Base-by-base conservation (phyloP, 768 basidiomycete genomes). In the Leccinum fibrillosum region DNA sequence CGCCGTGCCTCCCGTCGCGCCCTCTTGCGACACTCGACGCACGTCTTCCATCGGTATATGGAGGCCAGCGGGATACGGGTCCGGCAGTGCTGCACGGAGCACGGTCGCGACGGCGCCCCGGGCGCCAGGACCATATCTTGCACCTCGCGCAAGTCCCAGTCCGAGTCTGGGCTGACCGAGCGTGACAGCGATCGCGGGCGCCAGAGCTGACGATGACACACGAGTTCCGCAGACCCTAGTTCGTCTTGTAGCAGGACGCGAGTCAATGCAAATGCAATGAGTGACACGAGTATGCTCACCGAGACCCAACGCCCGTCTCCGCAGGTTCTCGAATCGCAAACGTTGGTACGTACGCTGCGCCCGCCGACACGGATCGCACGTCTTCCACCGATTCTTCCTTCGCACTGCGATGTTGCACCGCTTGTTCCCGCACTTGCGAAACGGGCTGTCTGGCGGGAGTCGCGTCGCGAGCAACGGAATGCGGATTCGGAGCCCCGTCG, bases 41-140 rank as follows among this genome's bases (percentile, higher is more conserved):
- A 83, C 52, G 70, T 69, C 54, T 76, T 75, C 72, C 72, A 77
- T 2, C 49, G 66, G 62, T 82, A 81, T 56, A 78, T 74, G 15
- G 63, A 63, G 1, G 52, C 52, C 2, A 73, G 66, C 0, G 80
- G 78, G 0, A 82, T 66, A 8, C 76, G 69, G 34, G 64, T 69
- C 1, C 64, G 66, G 54, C 82, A 82, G 25, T 60, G 54, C 37
- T 52, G 64, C 5, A 68, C 64, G 0, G 65, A 60, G 56, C 82
- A 82, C 1, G 77, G 58, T 15, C 79, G 72, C 35, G 79, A 78
- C 3, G 35, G 35, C 35, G 35, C 35, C 15, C 15, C 35, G 15
- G 35, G 35, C 35, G 13, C 15, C 35, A 37, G 15, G 0, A 37
- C 35, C 34, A 35, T 34, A 34, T 34, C 12, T 34, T 13, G 1